Base-by-base conservation (phyloP, 805 yeast genomes). In the Saturnispora besseyi region DNA sequence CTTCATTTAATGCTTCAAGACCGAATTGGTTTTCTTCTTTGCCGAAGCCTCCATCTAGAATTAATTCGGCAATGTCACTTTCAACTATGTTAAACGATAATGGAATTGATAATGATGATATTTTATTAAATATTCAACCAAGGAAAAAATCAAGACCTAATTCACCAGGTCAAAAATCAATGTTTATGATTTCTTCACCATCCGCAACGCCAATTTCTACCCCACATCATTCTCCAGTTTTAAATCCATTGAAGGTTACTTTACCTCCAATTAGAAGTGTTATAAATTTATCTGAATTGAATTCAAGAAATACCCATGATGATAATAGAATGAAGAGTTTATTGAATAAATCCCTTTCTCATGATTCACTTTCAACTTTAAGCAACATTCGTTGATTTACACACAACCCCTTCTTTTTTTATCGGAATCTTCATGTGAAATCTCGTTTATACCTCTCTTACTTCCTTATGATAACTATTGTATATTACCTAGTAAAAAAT, bases 91-190 rank as follows among this genome's bases (percentile, higher is more conserved):
- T 44, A 59, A 52, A 55, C 9, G 56, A 59, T 36, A 55, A 49
- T 32, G 40, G 21, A 22, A 36, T 36, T 22, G 40, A 36, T 9
- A 36, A 36, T 36, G 40, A 36, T 22, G 40, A 36, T 12, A 18
- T 36, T 11, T 18, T 36, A 7, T 34, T 41, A 24, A 38, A 22
- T 56, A 15, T 31, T 21, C 62, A 54, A 45, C 72, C 67, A 31
- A 62, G 62, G 34, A 71, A 70, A 53, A 70, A 60, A 56, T 69
- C 75, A 13, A 64, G 74, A 56, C 65, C 67, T 26, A 56, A 51
- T 42, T 57, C 63, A 8, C 46, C 26, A 22, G 13, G 21, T 13
- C 46, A 33, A 32, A 33, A n/a, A 22, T 44, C 40, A n/a, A 58
- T 62, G 24, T 65, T 65, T 55, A 65, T 61, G 45, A 58, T 66